Evolutionary conservation across 1,139 yeast genomes (phyloP).

Genomic region (Suhomyces kunorum): DNA sequence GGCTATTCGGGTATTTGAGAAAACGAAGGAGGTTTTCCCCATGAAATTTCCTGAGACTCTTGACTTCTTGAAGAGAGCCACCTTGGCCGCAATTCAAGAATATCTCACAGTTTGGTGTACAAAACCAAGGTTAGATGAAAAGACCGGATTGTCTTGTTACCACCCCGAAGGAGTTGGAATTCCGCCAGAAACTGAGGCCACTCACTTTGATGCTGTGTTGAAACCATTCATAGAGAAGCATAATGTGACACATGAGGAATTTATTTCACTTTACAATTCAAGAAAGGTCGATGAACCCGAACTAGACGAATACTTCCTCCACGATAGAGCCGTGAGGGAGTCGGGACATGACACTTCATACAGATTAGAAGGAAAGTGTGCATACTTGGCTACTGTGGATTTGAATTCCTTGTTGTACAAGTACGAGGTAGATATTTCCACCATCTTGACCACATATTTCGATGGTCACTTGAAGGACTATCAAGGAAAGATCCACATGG

Average conservation of each 20-base stretch:
- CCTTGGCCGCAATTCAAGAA: conserved; percentile 82
- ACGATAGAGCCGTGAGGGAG: conserved; percentile 95
- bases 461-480: conserved; percentile 42
- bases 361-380: conserved; percentile 87
- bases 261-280: conserved; percentile 67
- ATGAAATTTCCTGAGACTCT: conserved; percentile 40
- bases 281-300: conserved; percentile 70
- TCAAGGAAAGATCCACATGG: conserved; percentile 46
- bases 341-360: conserved; percentile 96
- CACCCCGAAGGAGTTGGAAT: conserved; percentile 89
- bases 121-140: conserved; percentile 69
- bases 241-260: conserved; percentile 62
- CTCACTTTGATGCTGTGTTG: conserved; percentile 78
- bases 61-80: conserved; percentile 65
- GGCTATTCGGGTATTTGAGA: conserved; percentile 71
- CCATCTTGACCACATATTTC: conserved; percentile 58
- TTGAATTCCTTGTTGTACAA: conserved; percentile 83
- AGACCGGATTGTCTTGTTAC: conserved; percentile 85
- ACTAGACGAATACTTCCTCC: conserved; percentile 83
- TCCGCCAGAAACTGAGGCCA: conserved; percentile 95
- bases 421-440: conserved; percentile 84
- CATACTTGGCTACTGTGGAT: conserved; percentile 88
- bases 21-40: conserved; percentile 48
- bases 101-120: conserved; percentile 79
- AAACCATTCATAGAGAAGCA: conserved; percentile 69